Conservation (phyloP, 2,329 filamentous ascomycete species). For the Aulographum hederae region DNA sequence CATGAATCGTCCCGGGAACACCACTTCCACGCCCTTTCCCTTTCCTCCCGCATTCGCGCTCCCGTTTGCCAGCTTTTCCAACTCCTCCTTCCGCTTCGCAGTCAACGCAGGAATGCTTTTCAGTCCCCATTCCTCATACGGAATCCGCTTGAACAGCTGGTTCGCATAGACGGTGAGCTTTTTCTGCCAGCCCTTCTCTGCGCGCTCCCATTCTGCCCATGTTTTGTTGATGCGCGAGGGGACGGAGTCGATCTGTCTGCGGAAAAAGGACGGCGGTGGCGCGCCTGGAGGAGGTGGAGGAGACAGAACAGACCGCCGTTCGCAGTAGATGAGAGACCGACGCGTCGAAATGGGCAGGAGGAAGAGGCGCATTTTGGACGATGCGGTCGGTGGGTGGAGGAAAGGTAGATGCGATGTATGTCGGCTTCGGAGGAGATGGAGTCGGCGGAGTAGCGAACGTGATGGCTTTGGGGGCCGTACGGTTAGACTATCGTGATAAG, state of each 20-base stretch:
- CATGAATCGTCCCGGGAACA: slow-evolving; percentile 59
- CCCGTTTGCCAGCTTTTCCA: too few relatives aligned
- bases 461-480: too few relatives aligned
- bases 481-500: too few relatives aligned
- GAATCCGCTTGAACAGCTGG: slow-evolving; percentile 65
- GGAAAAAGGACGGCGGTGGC: neutral
- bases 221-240: slow-evolving; percentile 54
- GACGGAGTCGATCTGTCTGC: slow-evolving; percentile 38
- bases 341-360: slow-evolving; percentile 84
- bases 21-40: slow-evolving; percentile 35
- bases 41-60: slow-evolving; percentile 9
- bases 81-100: slow-evolving; percentile 38
- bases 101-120: slow-evolving; percentile 83
- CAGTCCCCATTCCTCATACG: slow-evolving; percentile 93
- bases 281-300: slow-evolving; percentile 18
- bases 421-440: too few relatives aligned
- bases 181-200: slow-evolving; percentile 73
- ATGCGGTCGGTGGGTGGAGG: too few relatives aligned
- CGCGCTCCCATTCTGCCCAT: slow-evolving; percentile 79
- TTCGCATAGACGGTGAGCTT: slow-evolving; percentile 77
- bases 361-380: slow-evolving; percentile 62
- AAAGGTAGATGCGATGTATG: too few relatives aligned
- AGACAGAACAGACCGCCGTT: too few relatives aligned
- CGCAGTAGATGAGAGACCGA: slow-evolving; percentile 81
- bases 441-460: too few relatives aligned